These are phyloP conservation scores for Coemansia sp. DNA, from an alignment of 371 early-diverging fungal species.

Conservation along the genomic window DNA sequence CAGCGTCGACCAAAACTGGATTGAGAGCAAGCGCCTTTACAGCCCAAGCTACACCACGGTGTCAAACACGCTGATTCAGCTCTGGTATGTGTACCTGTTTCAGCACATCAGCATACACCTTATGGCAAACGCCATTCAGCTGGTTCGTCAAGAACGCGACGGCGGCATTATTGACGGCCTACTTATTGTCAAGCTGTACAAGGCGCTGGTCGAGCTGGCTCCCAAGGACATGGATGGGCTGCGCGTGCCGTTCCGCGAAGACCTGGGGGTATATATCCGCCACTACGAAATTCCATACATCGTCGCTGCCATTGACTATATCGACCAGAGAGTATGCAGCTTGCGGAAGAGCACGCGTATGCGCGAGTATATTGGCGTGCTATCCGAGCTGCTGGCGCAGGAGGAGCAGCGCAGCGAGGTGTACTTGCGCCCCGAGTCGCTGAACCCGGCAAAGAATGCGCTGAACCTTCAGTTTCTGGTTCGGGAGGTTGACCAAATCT, in stretches of 20 bases:
- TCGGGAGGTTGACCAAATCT: background rate
- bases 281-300: conserved; percentile 11
- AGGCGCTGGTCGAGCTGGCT: background rate
- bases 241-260: conserved; percentile 1
- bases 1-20: conserved; percentile 5
- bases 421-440: conserved; percentile 13
- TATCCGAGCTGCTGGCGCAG: background rate
- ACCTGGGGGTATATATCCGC: conserved; percentile 16
- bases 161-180: conserved; percentile 1
- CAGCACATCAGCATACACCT: conserved; percentile 3
- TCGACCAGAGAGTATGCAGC: background rate
- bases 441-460: background rate
- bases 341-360: background rate
- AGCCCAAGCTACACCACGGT: conserved; percentile 1
- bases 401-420: conserved; percentile 9
- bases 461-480: conserved; percentile 12
- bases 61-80: conserved; percentile 10
- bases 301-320: background rate
- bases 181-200: background rate
- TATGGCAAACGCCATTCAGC: background rate
- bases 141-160: background rate
- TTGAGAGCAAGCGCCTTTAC: conserved; percentile 1
- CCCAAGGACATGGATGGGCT: conserved; percentile 1
- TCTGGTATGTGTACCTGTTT: conserved; percentile 17
- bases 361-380: conserved; percentile 4